Evolutionary conservation across 1,284 basidiomycete genomes (phyloP), one percentile per base, ranked within the genome.

Genomic region (Porodaedalea pini): DNA sequence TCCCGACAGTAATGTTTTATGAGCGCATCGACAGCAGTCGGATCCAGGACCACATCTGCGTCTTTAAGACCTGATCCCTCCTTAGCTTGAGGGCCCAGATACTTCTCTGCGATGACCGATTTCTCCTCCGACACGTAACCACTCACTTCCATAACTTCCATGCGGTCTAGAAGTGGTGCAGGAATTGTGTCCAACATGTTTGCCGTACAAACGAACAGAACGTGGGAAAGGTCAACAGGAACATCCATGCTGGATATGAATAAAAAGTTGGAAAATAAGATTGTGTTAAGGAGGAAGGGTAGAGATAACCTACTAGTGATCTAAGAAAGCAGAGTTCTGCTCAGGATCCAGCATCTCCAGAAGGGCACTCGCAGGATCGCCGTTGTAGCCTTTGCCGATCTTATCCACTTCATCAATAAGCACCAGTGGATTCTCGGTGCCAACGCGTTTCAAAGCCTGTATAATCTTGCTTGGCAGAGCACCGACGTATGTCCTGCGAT

Each of bases 331-430:
- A 23, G 86, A 88, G 71, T 99, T 99, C 76, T 99, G 96, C 71
- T 99, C 96, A 0, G 96, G 96, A 71, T 99, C 96, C 51, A 99
- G 78, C 94, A 98, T 98, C 75, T 99, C 96, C 44, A 99, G 76
- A 53, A 99, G 72, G 0, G 96, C 96, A 62, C 92, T 94, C 0
- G 92, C 84, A 3, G 97, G 97, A 71, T 99, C 97, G 2, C 96
- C 96, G 66, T 98, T 97, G 69, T 92, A 88, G 0, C 94, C 92
- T 23, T 92, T 80, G n/a, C 94, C 94, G 61, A 99, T 94, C 81
- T 99, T 99, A 78, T 99, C 96, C 23, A 99, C 92, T 72, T 99
- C 96, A 67, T 99, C 96, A 63, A 99, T 98, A 51, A 99, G 76
- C 17, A 96, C 92, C 17, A 99, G 79, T 0, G 96, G 96, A 70